Evolutionary conservation across 176 grass and related monocot genomes (phyloP), one percentile per base, ranked within the genome.

Genomic region (Avena atlantica): DNA sequence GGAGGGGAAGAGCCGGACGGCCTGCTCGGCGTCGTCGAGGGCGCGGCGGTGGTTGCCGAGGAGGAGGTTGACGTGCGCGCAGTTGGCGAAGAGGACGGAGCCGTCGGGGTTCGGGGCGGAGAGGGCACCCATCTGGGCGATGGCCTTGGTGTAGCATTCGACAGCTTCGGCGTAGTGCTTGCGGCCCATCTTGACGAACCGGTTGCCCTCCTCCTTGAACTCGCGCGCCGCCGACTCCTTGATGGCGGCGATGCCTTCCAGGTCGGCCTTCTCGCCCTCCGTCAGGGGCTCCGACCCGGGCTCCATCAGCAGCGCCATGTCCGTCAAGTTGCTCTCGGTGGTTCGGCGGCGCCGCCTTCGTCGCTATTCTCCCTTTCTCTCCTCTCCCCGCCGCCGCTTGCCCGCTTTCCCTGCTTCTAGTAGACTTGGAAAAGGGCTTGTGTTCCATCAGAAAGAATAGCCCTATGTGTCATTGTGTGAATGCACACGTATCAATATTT

Each of bases 271-370:
- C 87, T 98, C 92, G 49, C 71, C 83, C 89, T 94, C 97, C 17
- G 90, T 89, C 19, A 88, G 51, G 53, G 94, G 94, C 55, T 90
- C 76, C 1, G 82, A 81, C 27, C 89, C 96, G 64, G 79, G 79
- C 52, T 96, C 93, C 96, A 98, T 96, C 82, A 88, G 87, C 60
- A 96, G 84, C 65, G 96, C 93, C 96, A 96, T 98, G 67, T 11
- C 72, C 19, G 70, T 55, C 37, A 56, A 69, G 37, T 31, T 76
- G 65, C 58, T 64, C 31, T 47, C 20, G 14, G 14, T 61, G 23
- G 64, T 23, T 58, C 80, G 49, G 2, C 52, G 36, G 52, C 25
- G 15, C 9, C 48, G 59, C 62, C 55, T 73, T 51, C 25, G 74
- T 24, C 63, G 73, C 3, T 70, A 19, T 27, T 61, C 42, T 1